These are phyloP conservation scores for Aspergillus sp. DNA, from an alignment of 2,329 filamentous ascomycete genomes.

Conservation along the genomic window DNA sequence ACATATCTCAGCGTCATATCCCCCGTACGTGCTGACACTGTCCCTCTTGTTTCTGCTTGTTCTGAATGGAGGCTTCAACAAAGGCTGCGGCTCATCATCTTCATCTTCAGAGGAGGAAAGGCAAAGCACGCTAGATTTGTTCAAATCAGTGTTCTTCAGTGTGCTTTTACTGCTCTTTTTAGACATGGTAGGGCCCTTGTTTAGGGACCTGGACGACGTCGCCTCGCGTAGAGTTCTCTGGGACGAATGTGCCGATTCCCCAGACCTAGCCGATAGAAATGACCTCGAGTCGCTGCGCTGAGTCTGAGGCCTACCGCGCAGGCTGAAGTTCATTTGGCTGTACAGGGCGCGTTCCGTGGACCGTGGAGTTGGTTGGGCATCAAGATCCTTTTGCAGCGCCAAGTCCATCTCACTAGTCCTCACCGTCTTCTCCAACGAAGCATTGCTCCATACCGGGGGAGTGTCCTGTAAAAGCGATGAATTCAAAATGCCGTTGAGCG, in stretches of 20 bases:
- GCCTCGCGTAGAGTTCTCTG: conserved; percentile 16
- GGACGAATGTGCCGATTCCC: conserved; percentile 5
- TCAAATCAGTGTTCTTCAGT: conserved; percentile 42
- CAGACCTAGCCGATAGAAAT: conserved; percentile 12
- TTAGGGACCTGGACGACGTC: conserved; percentile 24
- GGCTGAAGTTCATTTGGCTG: conserved; percentile 26
- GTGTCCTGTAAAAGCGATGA: conserved; percentile 20
- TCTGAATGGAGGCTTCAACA: conserved; percentile 13
- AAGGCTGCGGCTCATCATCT: conserved; percentile 34
- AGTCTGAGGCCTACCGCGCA: conserved; percentile 25
- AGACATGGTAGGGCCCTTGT: conserved; percentile 25
- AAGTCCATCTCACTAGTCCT: conserved; percentile 35
- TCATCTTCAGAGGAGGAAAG: conserved; percentile 53
- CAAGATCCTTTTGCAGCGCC: conserved; percentile 31
- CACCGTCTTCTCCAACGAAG: conserved; percentile 30
- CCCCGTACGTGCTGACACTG: conserved; percentile 41
- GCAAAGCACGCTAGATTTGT: conserved; percentile 47
- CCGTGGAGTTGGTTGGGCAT: conserved; percentile 17
- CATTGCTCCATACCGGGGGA: conserved; percentile 24
- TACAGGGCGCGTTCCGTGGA: conserved; percentile 16
- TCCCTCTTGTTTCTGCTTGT: conserved; percentile 29
- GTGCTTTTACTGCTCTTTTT: conserved; percentile 42
- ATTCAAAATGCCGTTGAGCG: conserved; percentile 15
- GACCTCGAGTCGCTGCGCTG: conserved; percentile 19
- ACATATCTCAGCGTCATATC: conserved; percentile 45